These are phyloP conservation scores for Colletotrichum somersetense DNA, from an alignment of 2,329 filamentous ascomycete genomes.

Conservation along the genomic window DNA sequence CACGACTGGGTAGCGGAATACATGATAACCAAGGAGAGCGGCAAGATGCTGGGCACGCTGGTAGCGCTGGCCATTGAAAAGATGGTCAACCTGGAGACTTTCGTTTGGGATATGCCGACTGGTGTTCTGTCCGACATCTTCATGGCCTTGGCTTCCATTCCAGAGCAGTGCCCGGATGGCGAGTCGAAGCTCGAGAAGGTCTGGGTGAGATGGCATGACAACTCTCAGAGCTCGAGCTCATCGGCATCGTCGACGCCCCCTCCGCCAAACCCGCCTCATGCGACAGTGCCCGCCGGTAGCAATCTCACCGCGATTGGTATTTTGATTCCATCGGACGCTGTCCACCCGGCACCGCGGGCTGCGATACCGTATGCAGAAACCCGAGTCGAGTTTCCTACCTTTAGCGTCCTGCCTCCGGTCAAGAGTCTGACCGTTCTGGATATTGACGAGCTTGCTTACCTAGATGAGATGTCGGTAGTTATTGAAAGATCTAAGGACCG, in stretches of 20 bases:
- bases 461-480: constrained; percentile 85
- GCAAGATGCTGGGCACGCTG: constrained; percentile 89
- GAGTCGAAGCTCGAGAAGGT: constrained; percentile 77
- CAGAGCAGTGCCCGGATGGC: constrained; percentile 69
- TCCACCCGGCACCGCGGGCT: constrained; percentile 49
- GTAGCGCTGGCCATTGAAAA: constrained; percentile 83
- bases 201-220: constrained; percentile 89
- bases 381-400: constrained; percentile 81
- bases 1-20: constrained; percentile 84
- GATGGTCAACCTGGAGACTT: constrained; percentile 85
- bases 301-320: constrained; percentile 59
- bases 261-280: constrained; percentile 40
- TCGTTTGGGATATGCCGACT: constrained; percentile 91
- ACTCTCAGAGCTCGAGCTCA: constrained; percentile 61
- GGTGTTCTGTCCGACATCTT: constrained; percentile 86
- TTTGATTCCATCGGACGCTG: constrained; percentile 48
- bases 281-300: constrained; percentile 50
- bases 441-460: constrained; percentile 84
- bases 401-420: constrained; percentile 81
- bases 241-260: constrained; percentile 49
- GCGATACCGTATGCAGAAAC: constrained; percentile 65
- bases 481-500: constrained; percentile 77
- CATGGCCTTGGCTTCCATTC: constrained; percentile 80
- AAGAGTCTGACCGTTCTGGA: constrained; percentile 83
- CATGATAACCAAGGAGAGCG: constrained; percentile 83